A percentile compares a stretch with the other conserved stretches of the same genome.
Evolutionary conservation across 2,329 filamentous ascomycete genomes (phyloP).

Genomic region (Alternaria hordeiaustralica): DNA sequence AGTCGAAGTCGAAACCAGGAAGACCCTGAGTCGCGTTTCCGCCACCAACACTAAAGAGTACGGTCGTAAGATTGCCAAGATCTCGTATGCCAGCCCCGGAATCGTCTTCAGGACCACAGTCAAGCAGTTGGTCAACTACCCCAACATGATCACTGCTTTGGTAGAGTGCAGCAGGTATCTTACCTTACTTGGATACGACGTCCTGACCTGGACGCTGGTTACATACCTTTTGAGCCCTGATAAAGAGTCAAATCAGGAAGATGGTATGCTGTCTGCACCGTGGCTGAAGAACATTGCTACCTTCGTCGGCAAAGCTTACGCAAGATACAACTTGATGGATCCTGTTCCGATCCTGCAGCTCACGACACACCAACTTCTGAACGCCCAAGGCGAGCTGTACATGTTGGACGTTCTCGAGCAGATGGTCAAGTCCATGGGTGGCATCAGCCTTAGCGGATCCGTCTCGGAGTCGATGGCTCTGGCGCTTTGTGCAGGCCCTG

Average conservation of each 20-base stretch:
- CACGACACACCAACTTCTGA: slow-evolving; percentile 80
- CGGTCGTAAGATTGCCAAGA: slow-evolving; percentile 87
- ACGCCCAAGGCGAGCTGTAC: slow-evolving; percentile 77
- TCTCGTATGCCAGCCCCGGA: slow-evolving; percentile 88
- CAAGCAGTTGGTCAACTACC: slow-evolving; percentile 90
- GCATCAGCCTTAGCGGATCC: slow-evolving; percentile 83
- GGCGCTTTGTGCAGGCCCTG: slow-evolving; percentile 85
- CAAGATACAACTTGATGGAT: slow-evolving; percentile 83
- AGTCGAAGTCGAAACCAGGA: slow-evolving; percentile 78
- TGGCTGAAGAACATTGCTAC: slow-evolving; percentile 90
- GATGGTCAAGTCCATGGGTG: slow-evolving; percentile 89
- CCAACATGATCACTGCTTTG: slow-evolving; percentile 92
- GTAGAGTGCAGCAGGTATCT: slow-evolving; percentile 96
- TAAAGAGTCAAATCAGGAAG: slow-evolving; percentile 65
- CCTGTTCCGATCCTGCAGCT: slow-evolving; percentile 87
- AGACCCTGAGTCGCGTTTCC: slow-evolving; percentile 87
- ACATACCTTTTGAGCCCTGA: slow-evolving; percentile 68
- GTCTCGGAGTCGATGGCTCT: slow-evolving; percentile 88
- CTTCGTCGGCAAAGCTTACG: slow-evolving; percentile 92
- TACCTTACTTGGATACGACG: slow-evolving; percentile 89
- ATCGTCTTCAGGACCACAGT: slow-evolving; percentile 90
- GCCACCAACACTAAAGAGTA: slow-evolving; percentile 85
- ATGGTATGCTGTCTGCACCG: slow-evolving; percentile 79
- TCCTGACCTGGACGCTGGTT: slow-evolving; percentile 90
- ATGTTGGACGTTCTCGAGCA: slow-evolving; percentile 92